Base-by-base conservation (phyloP, 192 early-diverging fungal species). In the Dissophora ornata region DNA sequence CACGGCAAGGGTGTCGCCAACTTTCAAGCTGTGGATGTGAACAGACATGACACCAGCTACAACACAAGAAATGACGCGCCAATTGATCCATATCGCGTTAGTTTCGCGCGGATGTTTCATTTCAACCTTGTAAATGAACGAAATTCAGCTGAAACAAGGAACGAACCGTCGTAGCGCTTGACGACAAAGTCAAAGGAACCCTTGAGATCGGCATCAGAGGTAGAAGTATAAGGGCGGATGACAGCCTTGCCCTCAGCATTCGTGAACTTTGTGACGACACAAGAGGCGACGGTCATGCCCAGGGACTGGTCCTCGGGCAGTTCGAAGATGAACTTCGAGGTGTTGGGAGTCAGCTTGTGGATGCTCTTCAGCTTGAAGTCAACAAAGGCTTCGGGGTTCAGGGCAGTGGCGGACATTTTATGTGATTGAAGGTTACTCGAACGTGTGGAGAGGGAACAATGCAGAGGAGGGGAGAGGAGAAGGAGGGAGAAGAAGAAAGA, bases 141-240 rank as follows among this genome's bases (percentile, higher is more conserved):
- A 38, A 6, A 38, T 9, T 38, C 6, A 38, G 7, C 36, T 13
- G 13, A 38, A 13, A 38, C 36, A 38, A 38, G 6, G 7, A 38
- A 38, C 36, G 36, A 38, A 69, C 57, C 21, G 0, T 69, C 66
- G 69, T 93, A 91, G 30, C 74, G 49, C 83, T 91, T 91, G 81
- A 92, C 69, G 67, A 93, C 62, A 60, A 93, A 81, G 49, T 91
- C 89, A 68, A 90, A 86, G 53, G 81, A 69, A 19, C 87, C 90
- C 32, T 79, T 54, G 19, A 70, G 59, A 58, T 83, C 81, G 30
- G 79, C 79, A 12, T 63, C 29, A 2, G 85, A 83, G 18, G 89
- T 85, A 47, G 92, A 89, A 16, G 89, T 90, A 83, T 94, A 93
- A 21, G 90, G 90, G 53, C 92, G 89, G 53, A 92, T 89, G 24